Evolutionary conservation across 257 asterid genomes (phyloP), one percentile per base, ranked within the genome.

Genomic region (Voacanga thouarsii): DNA sequence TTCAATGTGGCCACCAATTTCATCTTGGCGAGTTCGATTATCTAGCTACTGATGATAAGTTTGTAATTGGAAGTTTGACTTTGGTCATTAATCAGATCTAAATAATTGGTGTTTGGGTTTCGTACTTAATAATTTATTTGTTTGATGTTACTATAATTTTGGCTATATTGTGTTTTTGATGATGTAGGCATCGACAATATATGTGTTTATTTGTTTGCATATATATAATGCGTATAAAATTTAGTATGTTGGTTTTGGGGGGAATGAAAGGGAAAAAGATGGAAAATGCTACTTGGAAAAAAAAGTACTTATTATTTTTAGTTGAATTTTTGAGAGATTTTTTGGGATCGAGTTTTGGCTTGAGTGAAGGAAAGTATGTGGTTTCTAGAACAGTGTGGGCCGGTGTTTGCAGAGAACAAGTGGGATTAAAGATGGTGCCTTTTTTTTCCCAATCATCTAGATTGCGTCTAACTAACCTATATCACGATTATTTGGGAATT

Each of bases 1-100:
- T 94, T 79, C 98, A 89, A 86, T 94, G 98, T 74, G 97, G 98
- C 64, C 98, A 94, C 85, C 90, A 86, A 89, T 94, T 94, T 82
- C 98, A 94, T 78, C 97, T 94, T 11, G 98, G 98, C 92, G 75
- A 85, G 94, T 87, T 74, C 21, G 21, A 43, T 41, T 75, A 53
- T 37, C 33, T 23, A 61, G 39, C 26, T 66, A 1, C 19, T 30
- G 3, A 37, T 23, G 64, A 39, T 19, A 2, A 33, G 16, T 74
- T 16, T 45, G 14, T 74, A 18, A 23, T 79, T 61, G 66, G 39
- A 47, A 8, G 28, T 19, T 69, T 74, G 72, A n/a, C 53, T 14
- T 73, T 30, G 50, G 33, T 68, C 44, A 23, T 72, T 65, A n/a
- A 45, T 60, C 78, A 63, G 84, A 82, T 85, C 84, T 79, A 82